phyloP scores from a whole-genome alignment of 2,329 filamentous ascomycete genomes.

The Chaetomiaceae sp. region DNA sequence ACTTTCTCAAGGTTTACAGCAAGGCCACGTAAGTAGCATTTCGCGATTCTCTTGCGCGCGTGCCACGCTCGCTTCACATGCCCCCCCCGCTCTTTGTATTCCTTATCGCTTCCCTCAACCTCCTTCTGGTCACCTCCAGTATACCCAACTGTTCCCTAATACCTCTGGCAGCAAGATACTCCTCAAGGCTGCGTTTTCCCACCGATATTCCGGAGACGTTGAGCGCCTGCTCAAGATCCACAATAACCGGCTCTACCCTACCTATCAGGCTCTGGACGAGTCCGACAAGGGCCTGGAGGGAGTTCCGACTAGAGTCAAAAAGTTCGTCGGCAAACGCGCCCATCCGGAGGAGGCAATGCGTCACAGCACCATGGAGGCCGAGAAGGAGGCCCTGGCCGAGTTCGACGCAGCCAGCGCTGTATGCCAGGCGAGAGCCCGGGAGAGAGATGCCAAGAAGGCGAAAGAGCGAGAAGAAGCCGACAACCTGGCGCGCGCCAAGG shows the following conservation, averaged over 20 bases:
- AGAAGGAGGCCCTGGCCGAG: conserved; percentile 35
- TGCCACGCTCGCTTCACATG: background rate
- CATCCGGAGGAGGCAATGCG: conserved; percentile 19
- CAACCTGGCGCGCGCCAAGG: conserved; percentile 38
- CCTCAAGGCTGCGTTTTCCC: conserved; percentile 33
- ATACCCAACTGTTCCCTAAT: too few species aligned
- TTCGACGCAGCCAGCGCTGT: conserved; percentile 33
- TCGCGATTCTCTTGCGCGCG: background rate
- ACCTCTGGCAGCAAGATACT: conserved; percentile 22
- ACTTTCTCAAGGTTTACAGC: conserved; percentile 16
- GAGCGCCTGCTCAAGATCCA: conserved; percentile 21
- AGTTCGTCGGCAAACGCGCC: conserved; percentile 20
- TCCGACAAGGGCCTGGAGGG: background rate
- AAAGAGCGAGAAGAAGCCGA: conserved; percentile 32
- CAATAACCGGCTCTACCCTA: conserved; percentile 28
- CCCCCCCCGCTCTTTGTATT: background rate
- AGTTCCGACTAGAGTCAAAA: conserved; percentile 28
- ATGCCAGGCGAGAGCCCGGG: conserved; percentile 22
- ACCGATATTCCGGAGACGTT: conserved; percentile 26
- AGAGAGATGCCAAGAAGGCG: conserved; percentile 21
- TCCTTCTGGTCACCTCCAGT: too few species aligned
- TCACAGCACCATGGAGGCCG: background rate
- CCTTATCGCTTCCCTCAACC: too few species aligned
- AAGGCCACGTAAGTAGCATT: conserved; percentile 15
- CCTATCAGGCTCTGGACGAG: conserved; percentile 31